Conservation (phyloP, 805 yeast genomes). For the Ogataea glucozyma region DNA sequence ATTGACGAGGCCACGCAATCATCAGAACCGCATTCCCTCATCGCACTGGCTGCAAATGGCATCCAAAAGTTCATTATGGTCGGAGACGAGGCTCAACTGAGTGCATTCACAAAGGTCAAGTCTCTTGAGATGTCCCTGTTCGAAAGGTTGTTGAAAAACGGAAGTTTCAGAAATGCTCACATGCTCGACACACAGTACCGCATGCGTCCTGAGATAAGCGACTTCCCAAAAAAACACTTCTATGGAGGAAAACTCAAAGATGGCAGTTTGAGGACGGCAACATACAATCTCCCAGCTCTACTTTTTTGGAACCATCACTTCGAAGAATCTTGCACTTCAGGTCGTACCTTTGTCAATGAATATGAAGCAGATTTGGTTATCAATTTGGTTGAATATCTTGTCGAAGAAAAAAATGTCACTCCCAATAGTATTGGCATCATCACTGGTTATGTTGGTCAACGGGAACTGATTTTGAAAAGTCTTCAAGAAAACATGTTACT, state of each 20-base stretch:
- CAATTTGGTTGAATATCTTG: constrained; percentile 48
- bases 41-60: too few relatives aligned
- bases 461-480: constrained; percentile 69
- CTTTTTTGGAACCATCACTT: constrained; percentile 59
- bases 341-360: constrained; percentile 57
- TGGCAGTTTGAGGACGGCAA: constrained; percentile 55
- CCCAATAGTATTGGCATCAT: constrained; percentile 60
- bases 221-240: constrained; percentile 79
- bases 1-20: too few relatives aligned
- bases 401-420: constrained; percentile 53
- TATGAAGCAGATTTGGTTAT: constrained; percentile 53
- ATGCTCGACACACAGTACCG: constrained; percentile 86
- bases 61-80: too few relatives aligned
- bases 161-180: constrained; percentile 57
- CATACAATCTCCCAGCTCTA: constrained; percentile 55
- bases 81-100: too few relatives aligned
- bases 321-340: constrained; percentile 37
- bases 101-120: too few relatives aligned
- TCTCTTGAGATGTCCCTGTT: constrained; percentile 65
- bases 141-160: constrained; percentile 63
- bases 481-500: constrained; percentile 30
- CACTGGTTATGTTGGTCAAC: constrained; percentile 74
- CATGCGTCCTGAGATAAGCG: constrained; percentile 92
- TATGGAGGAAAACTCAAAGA: constrained; percentile 70
- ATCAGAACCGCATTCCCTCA: too few relatives aligned